Percentiles rank a stretch among this genome's conserved stretches.
Evolutionary conservation across 1,139 yeast species (phyloP).

Genomic region (Blastobotrys niveus): DNA sequence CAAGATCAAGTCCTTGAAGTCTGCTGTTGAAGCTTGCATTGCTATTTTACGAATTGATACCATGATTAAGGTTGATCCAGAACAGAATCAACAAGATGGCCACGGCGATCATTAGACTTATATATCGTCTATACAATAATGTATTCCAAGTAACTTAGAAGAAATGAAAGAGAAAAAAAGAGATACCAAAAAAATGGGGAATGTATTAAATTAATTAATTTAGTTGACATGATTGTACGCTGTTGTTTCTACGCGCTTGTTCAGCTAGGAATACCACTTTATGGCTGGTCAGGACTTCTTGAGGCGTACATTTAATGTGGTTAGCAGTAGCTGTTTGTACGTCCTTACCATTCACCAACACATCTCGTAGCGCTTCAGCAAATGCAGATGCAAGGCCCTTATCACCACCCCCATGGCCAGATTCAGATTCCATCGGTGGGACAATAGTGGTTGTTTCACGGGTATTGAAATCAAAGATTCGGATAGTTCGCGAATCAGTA

Average conservation of each 20-base stretch:
- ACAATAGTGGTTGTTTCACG: conserved; percentile 16
- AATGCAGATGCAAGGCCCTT: conserved; percentile 27
- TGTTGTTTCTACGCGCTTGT: conserved; percentile 22
- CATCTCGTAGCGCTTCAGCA: conserved; percentile 24
- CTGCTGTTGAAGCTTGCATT: conserved; percentile 96
- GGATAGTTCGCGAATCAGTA: conserved; percentile 25
- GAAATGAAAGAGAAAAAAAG: too few species aligned
- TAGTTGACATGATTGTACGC: conserved; percentile 19
- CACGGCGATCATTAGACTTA: conserved; percentile 29
- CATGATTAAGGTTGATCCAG: conserved; percentile 96
- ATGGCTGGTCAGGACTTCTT: conserved; percentile 25
- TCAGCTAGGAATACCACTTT: conserved; percentile 28
- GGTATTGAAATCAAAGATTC: conserved; percentile 25
- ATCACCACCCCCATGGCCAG: conserved; percentile 32
- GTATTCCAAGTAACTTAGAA: too few species aligned
- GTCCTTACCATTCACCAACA: conserved; percentile 17
- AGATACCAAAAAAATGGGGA: too few species aligned
- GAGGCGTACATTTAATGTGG: conserved; percentile 26
- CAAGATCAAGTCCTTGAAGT: conserved; percentile 85
- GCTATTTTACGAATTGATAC: conserved; percentile 97
- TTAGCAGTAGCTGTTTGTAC: conserved; percentile 22
- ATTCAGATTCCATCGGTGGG: conserved; percentile 19
- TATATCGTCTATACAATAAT: too few species aligned
- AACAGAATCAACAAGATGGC: conserved; percentile 79
- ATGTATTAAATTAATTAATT: too few species aligned